Percentiles rank a stretch among this genome's conserved stretches.
Evolutionary conservation across 345 rosid genomes (phyloP).

Genomic region (Camelina hispida): DNA sequence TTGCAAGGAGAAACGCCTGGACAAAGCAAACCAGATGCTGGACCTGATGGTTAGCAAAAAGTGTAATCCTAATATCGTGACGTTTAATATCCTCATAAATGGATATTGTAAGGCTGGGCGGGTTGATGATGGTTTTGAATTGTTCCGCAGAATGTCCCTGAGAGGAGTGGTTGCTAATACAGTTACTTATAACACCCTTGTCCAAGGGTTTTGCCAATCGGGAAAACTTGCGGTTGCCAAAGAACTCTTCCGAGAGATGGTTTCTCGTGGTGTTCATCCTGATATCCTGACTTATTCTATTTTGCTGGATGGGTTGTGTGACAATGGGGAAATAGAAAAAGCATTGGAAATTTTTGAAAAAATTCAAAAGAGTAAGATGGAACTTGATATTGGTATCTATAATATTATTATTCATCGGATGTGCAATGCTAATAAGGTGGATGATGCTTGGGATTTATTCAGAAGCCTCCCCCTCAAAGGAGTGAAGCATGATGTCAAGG

Average conservation of each 20-base stretch:
- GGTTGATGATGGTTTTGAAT: neutral
- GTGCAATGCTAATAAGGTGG: constrained; percentile 21
- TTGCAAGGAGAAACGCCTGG: neutral
- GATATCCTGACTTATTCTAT: constrained; percentile 2
- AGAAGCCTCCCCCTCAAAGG: constrained; percentile 7
- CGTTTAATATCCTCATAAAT: neutral
- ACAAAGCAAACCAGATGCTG: neutral
- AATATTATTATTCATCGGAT: constrained; percentile 41
- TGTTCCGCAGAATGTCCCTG: neutral
- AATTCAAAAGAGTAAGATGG: constrained; percentile 10
- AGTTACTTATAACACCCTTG: constrained; percentile 13
- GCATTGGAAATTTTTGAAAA: constrained; percentile 36
- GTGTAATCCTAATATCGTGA: neutral
- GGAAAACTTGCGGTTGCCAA: constrained; percentile 7
- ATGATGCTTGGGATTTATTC: constrained; percentile 32
- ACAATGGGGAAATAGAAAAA: constrained; percentile 29
- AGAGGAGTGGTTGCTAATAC: neutral
- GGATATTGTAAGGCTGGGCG: neutral
- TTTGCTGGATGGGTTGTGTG: constrained; percentile 42
- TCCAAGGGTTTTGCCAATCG: neutral
- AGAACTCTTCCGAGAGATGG: constrained; percentile 20
- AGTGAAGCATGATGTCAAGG: constrained; percentile 25
- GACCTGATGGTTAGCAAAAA: neutral
- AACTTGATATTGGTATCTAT: neutral
- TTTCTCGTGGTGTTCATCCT: neutral